Evolutionary conservation across 1,284 basidiomycete species (phyloP), one percentile per base, ranked within the genome.

Genomic region (Paramarasmius palmivorus): DNA sequence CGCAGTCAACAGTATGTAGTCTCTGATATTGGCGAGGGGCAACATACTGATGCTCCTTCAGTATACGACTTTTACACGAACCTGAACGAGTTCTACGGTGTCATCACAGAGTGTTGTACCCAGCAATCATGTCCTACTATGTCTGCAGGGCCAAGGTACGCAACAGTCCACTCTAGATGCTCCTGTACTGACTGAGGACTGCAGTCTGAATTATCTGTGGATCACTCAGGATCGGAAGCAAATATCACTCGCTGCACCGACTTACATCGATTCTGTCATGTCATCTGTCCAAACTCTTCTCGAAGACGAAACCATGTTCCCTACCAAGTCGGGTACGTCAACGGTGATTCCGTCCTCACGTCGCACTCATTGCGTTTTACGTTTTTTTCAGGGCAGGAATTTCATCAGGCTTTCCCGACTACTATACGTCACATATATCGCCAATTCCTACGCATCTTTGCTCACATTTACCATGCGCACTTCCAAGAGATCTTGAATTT

Each of bases 231-330:
- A 88, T 68, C 90, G 94, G 54, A 95, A 95, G 67, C 89, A 91
- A 62, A 89, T 96, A 35, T 82, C 91, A 59, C 79, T 98, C 0
- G 89, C 97, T 0, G 96, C 96, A 3, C 94, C 97, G 6, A 96
- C 94, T n/a, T 99, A 99, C 72, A 96, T 98, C 64, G 96, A 99
- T 76, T 98, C 95, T 64, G 96, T 98, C 64, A 96, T 98, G 91
- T 95, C 93, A 2, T 97, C 95, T 83, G 86, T 98, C 20, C 95
- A 98, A 67, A 95, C 93, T 65, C 79, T 98, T 22, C 78, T 98
- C 36, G 89, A 95, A 61, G 96, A 99, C 73, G 95, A 98, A 66
- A 88, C 83, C 59, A 88, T 92, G 42, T 99, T 99, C 78, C 96
- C 96, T 1, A 96, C 96, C 2, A 98, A 98, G 72, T 90, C 93